Base-by-base conservation (phyloP, 2,329 filamentous ascomycete genomes). In the Coleophoma crateriformis region DNA sequence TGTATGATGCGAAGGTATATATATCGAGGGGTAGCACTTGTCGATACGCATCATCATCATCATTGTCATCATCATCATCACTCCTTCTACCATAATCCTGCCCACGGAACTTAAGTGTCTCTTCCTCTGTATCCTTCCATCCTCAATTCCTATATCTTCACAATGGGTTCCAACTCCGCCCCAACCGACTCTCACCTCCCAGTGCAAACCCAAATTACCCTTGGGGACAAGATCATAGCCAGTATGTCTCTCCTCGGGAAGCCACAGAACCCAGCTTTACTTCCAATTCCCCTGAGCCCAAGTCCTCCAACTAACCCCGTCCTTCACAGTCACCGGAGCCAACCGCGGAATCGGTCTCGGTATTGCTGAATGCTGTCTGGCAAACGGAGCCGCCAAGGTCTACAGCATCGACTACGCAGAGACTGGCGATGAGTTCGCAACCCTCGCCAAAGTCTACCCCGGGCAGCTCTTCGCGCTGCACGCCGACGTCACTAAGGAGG, bases 401-500 rank as follows among this genome's bases (percentile, higher is more conserved):
- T 75, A 73, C 62, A 72, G 69, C 10, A 69, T 78, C 33, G 71
- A 74, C 56, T 70, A 77, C 37, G 66, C 67, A 38, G 65, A 68
- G 3, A 58, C 67, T 0, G 69, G 69, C 41, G 67, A 70, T 4
- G 71, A 75, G 2, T 74, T 76, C 52, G 58, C 57, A 12, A 57
- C 62, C 8, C 62, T 72, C 3, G 53, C 61, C 5, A 64, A 69
- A 52, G 67, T 59, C 20, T 73, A 67, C 48, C 71, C 72, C 0
- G 64, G 63, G 11, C 64, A 67, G 20, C 54, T 77, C 1, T 62
- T 68, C 41, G 65, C 70, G 1, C 49, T 76, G 7, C 64, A 66
- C 48, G 73, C 71, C 7, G 69, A 78, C 54, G 71, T 77, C 1
- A 76, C 74, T 0, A 65, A 72, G 22, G 72, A 77, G 56, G 63